phyloP scores from a whole-genome alignment of 805 yeast genomes.

The Cyberlindnera japonica region DNA sequence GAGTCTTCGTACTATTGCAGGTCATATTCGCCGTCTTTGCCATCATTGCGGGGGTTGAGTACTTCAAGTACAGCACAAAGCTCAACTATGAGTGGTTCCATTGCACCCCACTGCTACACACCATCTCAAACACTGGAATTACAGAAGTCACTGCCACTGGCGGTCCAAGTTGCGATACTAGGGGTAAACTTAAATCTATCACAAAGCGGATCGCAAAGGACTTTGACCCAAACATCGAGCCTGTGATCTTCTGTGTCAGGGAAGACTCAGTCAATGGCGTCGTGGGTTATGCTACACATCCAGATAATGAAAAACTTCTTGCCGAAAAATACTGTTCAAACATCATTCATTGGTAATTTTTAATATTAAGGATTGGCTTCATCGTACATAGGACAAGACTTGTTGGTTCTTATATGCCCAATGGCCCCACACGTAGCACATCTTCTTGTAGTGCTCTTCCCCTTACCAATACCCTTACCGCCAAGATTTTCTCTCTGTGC shows the following conservation, averaged over 20 bases:
- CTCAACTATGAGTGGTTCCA: slow-evolving; percentile 43
- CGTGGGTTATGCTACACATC: slow-evolving; percentile 23
- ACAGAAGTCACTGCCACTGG: slow-evolving; percentile 35
- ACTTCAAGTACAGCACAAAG: slow-evolving; percentile 39
- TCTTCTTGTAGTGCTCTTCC: slow-evolving; percentile 55
- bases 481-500: slow-evolving; percentile 39
- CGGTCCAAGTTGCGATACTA: slow-evolving; percentile 42
- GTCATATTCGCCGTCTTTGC: slow-evolving; percentile 29
- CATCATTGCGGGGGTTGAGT: slow-evolving; percentile 39
- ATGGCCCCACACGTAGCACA: slow-evolving; percentile 95
- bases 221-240: slow-evolving; percentile 36
- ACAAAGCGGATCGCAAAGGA: slow-evolving; percentile 36
- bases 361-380: slow-evolving; percentile 31
- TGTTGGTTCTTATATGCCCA: slow-evolving; percentile 91
- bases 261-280: slow-evolving; percentile 27
- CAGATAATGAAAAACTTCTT: slow-evolving; percentile 16
- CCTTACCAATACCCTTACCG: slow-evolving; percentile 29
- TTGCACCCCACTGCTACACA: slow-evolving; percentile 34
- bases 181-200: slow-evolving; percentile 40
- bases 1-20: slow-evolving; percentile 26
- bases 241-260: slow-evolving; percentile 34
- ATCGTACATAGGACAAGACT: slow-evolving; percentile 83
- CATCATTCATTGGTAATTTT: slow-evolving; percentile 25
- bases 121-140: slow-evolving; percentile 27
- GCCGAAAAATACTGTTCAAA: slow-evolving; percentile 20